phyloP scores from a whole-genome alignment of 306 rosid genomes.

The Lithocarpus polystachyus region DNA sequence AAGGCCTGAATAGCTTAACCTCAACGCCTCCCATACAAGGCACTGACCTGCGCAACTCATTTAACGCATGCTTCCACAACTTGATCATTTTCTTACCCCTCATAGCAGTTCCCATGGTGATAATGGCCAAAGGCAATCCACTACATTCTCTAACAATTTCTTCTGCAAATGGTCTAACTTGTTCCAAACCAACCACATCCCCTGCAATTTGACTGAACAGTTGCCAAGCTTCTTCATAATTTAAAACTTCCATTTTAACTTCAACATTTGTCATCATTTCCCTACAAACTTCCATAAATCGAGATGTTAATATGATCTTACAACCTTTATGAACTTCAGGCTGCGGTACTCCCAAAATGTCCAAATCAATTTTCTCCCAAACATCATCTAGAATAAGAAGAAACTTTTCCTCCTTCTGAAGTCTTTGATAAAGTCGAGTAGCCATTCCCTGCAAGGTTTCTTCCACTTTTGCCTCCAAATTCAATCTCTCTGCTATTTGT shows the following conservation, averaged over 20 bases:
- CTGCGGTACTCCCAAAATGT: constrained; percentile 10
- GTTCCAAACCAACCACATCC: neutral
- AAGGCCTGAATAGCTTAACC: neutral
- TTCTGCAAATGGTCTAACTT: constrained; percentile 11
- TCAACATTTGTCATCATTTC: constrained; percentile 5
- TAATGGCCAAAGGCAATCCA: constrained; percentile 15
- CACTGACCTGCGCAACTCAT: neutral
- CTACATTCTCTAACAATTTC: constrained; percentile 14
- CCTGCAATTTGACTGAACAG: constrained; percentile 17
- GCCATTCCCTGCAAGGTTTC: constrained; percentile 18
- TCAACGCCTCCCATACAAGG: neutral
- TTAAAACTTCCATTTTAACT: constrained; percentile 2
- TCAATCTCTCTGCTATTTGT: constrained; percentile 8
- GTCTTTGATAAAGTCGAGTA: neutral
- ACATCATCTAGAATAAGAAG: constrained; percentile 15
- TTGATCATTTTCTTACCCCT: constrained; percentile 6
- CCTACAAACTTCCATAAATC: constrained; percentile 5
- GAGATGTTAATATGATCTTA: constrained; percentile 24
- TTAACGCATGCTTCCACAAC: constrained; percentile 3
- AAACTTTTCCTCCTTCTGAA: neutral
- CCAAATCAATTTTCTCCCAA: constrained; percentile 20
- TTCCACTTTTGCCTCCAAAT: constrained; percentile 5
- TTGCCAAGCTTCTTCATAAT: constrained; percentile 21
- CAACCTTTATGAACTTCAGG: constrained; percentile 10
- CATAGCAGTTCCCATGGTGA: constrained; percentile 1